Evolutionary conservation across 1,284 basidiomycete species (phyloP).

Genomic region (Tremellales sp.): DNA sequence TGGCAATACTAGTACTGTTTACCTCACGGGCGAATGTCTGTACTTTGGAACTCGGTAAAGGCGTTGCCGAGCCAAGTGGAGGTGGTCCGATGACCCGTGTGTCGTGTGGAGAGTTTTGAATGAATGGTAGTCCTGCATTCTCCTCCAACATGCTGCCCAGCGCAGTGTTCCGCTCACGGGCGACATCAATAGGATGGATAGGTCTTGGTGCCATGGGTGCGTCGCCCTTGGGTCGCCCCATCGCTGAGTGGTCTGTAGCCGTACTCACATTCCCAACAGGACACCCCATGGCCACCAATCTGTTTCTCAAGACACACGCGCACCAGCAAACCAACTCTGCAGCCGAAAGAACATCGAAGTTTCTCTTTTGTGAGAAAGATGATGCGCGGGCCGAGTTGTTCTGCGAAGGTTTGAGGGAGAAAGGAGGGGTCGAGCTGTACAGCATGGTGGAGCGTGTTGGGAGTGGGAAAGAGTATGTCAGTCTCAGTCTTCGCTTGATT

Average conservation of each 20-base stretch:
- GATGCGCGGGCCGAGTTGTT: slow-evolving; percentile 30
- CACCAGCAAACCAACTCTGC: slow-evolving; percentile 9
- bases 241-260: background rate
- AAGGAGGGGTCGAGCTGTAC: slow-evolving; percentile 21
- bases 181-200: slow-evolving; percentile 42
- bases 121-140: background rate
- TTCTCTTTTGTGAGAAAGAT: slow-evolving; percentile 43
- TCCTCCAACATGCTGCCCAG: slow-evolving; percentile 29
- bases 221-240: slow-evolving; percentile 3
- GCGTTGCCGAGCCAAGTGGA: too few species aligned
- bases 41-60: too few species aligned
- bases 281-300: slow-evolving; percentile 44
- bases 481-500: background rate
- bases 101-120: too few species aligned
- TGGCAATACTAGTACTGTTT: too few species aligned
- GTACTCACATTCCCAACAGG: slow-evolving; percentile 16
- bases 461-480: slow-evolving; percentile 29
- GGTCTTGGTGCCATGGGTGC: slow-evolving; percentile 46
- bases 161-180: slow-evolving; percentile 21
- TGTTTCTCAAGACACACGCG: slow-evolving; percentile 39
- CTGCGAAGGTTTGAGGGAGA: slow-evolving; percentile 21
- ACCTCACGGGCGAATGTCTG: too few species aligned
- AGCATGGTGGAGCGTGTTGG: slow-evolving; percentile 20
- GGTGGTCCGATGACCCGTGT: too few species aligned
- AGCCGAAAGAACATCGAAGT: slow-evolving; percentile 14